Percentiles rank a stretch among this genome's conserved stretches.
These are phyloP conservation scores for Sarocladiaceae sp. DNA, from an alignment of 2,329 filamentous ascomycete species.

Conservation along the genomic window DNA sequence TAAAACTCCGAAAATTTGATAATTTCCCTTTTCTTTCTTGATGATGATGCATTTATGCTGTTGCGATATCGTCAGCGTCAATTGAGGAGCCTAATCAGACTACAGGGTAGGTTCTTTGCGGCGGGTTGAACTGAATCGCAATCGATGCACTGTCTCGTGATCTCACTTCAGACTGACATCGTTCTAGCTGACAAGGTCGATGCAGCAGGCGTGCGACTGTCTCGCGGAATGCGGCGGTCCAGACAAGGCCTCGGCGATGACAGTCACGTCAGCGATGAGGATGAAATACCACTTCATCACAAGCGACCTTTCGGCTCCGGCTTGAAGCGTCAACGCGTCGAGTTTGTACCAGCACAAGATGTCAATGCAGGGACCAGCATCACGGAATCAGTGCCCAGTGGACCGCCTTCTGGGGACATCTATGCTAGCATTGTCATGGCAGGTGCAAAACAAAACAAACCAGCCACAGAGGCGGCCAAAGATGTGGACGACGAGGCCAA, in stretches of 20 bases:
- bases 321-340: conserved; percentile 45
- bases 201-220: too few species aligned
- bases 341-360: conserved; percentile 50
- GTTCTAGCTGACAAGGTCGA: too few species aligned
- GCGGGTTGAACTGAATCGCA: too few species aligned
- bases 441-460: conserved; percentile 19
- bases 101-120: too few species aligned
- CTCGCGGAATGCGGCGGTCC: conserved; percentile 20
- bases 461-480: conserved; percentile 13
- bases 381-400: conserved; percentile 18
- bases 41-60: too few species aligned
- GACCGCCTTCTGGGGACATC: conserved; percentile 43
- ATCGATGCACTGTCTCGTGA: too few species aligned
- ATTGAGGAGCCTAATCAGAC: too few species aligned
- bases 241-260: conserved; percentile 17
- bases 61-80: too few species aligned
- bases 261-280: conserved; percentile 24
- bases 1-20: too few species aligned
- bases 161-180: too few species aligned
- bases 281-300: conserved; percentile 47
- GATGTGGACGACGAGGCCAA: conserved; percentile 8
- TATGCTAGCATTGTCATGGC: conserved; percentile 63
- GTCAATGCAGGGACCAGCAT: conserved; percentile 23
- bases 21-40: too few species aligned
- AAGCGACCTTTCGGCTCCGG: conserved; percentile 50